These are phyloP conservation scores for Hypoxylon rickii DNA, from an alignment of 495 filamentous ascomycete genomes.

Conservation along the genomic window DNA sequence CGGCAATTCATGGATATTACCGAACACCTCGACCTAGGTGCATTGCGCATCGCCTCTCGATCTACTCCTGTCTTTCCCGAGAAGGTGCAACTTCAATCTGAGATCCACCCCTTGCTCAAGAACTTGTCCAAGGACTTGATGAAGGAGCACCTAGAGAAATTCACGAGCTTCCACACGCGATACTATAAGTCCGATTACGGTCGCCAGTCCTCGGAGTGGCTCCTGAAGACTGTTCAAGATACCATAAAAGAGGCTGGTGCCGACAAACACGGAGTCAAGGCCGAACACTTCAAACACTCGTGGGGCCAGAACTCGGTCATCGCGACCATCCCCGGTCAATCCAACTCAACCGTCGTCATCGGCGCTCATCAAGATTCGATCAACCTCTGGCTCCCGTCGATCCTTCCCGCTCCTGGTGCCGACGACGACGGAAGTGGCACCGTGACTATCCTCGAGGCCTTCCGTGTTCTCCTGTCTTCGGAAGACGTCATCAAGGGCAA, in stretches of 20 bases:
- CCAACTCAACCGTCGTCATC: slow-evolving; percentile 76
- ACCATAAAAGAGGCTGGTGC: slow-evolving; percentile 74
- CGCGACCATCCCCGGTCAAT: slow-evolving; percentile 86
- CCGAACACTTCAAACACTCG: slow-evolving; percentile 74
- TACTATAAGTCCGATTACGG: slow-evolving; percentile 90
- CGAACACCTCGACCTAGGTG: slow-evolving; percentile 63
- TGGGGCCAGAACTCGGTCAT: slow-evolving; percentile 95
- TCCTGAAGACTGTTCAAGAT: slow-evolving; percentile 72
- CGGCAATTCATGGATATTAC: slow-evolving; percentile 96
- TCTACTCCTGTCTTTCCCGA: slow-evolving; percentile 65
- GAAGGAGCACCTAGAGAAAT: slow-evolving; percentile 73
- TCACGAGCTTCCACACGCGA: slow-evolving; percentile 83
- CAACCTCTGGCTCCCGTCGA: slow-evolving; percentile 84
- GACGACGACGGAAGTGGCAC: slow-evolving; percentile 65
- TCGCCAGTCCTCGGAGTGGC: slow-evolving; percentile 87
- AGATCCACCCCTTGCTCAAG: slow-evolving; percentile 67
- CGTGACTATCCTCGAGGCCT: slow-evolving; percentile 64
- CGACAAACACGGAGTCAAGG: slow-evolving; percentile 65
- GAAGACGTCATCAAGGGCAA: slow-evolving; percentile 57
- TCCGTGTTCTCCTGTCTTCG: slow-evolving; percentile 61
- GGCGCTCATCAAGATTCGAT: slow-evolving; percentile 75
- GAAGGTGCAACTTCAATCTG: slow-evolving; percentile 66
- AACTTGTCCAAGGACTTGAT: slow-evolving; percentile 78
- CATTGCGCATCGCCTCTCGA: slow-evolving; percentile 43
- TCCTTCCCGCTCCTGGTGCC: slow-evolving; percentile 70